Conservation (phyloP, 1,284 basidiomycete species). For the Sanghuangporus baumii region DNA sequence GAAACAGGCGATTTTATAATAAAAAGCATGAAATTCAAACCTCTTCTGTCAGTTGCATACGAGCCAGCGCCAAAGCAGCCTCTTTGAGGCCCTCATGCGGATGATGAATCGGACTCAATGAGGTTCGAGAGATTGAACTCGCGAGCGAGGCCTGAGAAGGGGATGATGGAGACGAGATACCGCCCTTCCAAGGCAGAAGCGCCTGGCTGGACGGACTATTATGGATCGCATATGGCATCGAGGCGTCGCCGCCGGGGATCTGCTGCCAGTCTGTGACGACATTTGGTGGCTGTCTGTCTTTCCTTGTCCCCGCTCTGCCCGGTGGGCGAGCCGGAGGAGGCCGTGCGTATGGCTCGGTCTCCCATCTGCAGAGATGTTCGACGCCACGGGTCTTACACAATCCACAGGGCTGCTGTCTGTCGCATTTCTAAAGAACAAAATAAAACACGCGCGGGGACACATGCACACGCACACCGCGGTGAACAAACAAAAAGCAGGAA, state of each 20-base stretch:
- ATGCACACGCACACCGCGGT: background rate
- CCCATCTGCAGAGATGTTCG: constrained; percentile 49
- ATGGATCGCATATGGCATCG: background rate
- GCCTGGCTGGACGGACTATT: background rate
- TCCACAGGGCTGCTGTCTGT: constrained; percentile 46
- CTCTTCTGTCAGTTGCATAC: constrained; percentile 24
- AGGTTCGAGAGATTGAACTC: background rate
- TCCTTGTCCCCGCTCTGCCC: constrained; percentile 11
- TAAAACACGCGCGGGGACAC: background rate
- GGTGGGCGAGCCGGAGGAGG: constrained; percentile 44
- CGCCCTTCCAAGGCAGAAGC: background rate
- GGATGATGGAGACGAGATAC: background rate
- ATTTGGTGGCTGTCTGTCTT: background rate
- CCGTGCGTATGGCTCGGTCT: constrained; percentile 41
- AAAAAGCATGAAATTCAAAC: background rate
- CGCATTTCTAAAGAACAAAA: constrained; percentile 40
- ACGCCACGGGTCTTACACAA: constrained; percentile 44
- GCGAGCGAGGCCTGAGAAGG: background rate
- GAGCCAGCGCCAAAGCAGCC: constrained; percentile 28
- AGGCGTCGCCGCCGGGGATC: background rate
- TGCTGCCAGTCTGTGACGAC: background rate
- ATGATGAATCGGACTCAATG: constrained; percentile 4
- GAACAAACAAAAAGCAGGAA: background rate
- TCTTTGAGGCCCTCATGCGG: constrained; percentile 25
- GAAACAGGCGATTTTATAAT: background rate